phyloP scores from a whole-genome alignment of 2,329 filamentous ascomycete species.

The Gnomoniopsis smithogilvyi region DNA sequence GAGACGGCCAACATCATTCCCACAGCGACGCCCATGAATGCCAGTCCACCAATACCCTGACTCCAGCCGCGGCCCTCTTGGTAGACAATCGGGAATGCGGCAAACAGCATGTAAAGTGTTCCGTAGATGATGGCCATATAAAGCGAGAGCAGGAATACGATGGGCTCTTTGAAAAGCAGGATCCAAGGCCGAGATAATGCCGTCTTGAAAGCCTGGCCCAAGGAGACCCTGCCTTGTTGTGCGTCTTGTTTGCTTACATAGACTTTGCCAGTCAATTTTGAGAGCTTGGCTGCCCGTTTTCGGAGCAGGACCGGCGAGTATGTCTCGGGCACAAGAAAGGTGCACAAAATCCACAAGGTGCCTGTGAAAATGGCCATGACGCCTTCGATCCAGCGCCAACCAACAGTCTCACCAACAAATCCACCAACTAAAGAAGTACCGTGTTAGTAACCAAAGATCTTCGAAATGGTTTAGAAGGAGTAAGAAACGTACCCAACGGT shows the following conservation, averaged over 20 bases:
- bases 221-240: conserved; percentile 37
- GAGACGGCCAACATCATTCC: conserved; percentile 58
- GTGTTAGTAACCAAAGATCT: conserved; percentile 35
- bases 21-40: conserved; percentile 63
- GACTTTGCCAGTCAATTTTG: conserved; percentile 49
- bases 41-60: conserved; percentile 54
- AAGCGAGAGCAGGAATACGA: conserved; percentile 59
- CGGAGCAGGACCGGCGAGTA: conserved; percentile 57
- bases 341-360: conserved; percentile 51
- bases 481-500: conserved; percentile 6
- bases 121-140: conserved; percentile 61
- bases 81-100: conserved; percentile 60
- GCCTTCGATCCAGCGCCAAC: conserved; percentile 66
- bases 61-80: conserved; percentile 55
- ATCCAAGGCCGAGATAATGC: conserved; percentile 62
- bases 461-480: neutral
- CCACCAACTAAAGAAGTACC: conserved; percentile 45
- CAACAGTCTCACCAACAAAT: conserved; percentile 56
- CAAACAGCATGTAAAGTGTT: conserved; percentile 53
- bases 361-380: conserved; percentile 61
- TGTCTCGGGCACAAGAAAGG: conserved; percentile 55
- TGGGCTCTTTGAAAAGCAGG: conserved; percentile 64
- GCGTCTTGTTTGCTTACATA: conserved; percentile 50
- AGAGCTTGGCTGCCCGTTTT: conserved; percentile 47
- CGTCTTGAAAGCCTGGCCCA: conserved; percentile 49